Evolutionary conservation across 139 green algal genomes (phyloP).

Genomic region (Mesotaenium endlicherianum): DNA sequence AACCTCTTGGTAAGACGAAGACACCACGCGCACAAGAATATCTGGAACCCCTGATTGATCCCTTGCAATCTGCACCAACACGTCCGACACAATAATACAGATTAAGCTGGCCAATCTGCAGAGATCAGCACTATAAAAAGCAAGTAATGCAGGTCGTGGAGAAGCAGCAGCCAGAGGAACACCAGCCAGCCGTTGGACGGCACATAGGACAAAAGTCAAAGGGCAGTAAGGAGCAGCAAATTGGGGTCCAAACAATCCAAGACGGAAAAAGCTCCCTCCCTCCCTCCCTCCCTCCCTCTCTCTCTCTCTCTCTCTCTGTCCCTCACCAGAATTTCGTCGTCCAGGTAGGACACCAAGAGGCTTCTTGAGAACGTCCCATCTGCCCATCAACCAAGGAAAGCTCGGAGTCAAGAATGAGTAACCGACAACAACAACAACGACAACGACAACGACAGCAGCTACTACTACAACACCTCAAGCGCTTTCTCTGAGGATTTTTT

Average conservation of each 20-base stretch:
- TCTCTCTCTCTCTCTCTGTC: neutral
- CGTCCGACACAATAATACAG: too few relatives aligned
- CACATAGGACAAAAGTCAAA: too few relatives aligned
- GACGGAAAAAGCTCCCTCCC: too few relatives aligned
- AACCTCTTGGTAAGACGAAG: too few relatives aligned
- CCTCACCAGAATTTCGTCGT: conserved; percentile 46
- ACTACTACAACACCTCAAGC: neutral
- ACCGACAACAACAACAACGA: neutral
- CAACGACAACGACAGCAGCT: neutral
- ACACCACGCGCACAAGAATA: conserved; percentile 7
- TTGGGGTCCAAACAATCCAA: neutral
- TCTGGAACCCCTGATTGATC: conserved; percentile 37
- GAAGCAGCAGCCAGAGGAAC: too few relatives aligned
- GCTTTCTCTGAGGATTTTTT: neutral
- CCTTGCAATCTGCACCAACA: conserved; percentile 22
- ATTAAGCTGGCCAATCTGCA: too few relatives aligned
- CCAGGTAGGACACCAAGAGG: conserved; percentile 42
- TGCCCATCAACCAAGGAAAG: neutral
- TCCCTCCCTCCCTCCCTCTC: too few relatives aligned
- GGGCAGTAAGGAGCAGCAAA: neutral
- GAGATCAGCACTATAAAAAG: neutral
- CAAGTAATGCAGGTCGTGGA: too few relatives aligned
- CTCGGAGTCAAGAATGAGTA: neutral
- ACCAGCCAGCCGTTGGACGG: too few relatives aligned
- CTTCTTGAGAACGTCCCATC: conserved; percentile 17